Conservation (phyloP, 2,329 filamentous ascomycete genomes). For the Ustulina deusta region DNA sequence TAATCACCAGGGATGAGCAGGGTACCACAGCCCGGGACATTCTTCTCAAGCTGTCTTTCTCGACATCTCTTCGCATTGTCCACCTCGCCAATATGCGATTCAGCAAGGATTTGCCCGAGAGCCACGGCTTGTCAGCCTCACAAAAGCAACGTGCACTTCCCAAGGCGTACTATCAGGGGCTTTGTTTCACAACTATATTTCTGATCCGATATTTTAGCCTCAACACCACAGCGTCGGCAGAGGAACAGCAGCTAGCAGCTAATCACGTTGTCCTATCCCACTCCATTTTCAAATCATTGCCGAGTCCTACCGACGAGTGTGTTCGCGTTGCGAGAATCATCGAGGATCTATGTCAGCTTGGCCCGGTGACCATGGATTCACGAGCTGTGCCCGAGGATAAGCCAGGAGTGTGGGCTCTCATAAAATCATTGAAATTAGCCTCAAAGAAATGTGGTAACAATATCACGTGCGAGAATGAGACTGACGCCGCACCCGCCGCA, state of each 20-base stretch:
- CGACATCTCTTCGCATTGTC: slow-evolving; percentile 47
- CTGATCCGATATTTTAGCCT: slow-evolving; percentile 49
- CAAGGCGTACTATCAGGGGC: slow-evolving; percentile 47
- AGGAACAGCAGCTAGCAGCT: slow-evolving; percentile 49
- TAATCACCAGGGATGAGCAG: slow-evolving; percentile 43
- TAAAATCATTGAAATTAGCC: slow-evolving; percentile 43
- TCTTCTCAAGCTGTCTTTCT: slow-evolving; percentile 46
- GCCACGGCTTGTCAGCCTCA: slow-evolving; percentile 29
- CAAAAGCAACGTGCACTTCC: slow-evolving; percentile 42
- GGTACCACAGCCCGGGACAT: slow-evolving; percentile 44
- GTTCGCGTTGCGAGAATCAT: slow-evolving; percentile 45
- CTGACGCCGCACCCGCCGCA: neutral
- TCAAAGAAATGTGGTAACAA: slow-evolving; percentile 26
- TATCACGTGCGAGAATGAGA: neutral
- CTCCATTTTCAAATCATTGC: slow-evolving; percentile 46
- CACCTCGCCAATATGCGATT: slow-evolving; percentile 44
- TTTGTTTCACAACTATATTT: slow-evolving; percentile 51
- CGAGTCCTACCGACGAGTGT: slow-evolving; percentile 44
- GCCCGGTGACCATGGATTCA: slow-evolving; percentile 40
- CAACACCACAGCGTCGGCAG: slow-evolving; percentile 42
- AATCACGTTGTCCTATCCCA: slow-evolving; percentile 48
- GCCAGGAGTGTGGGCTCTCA: slow-evolving; percentile 46
- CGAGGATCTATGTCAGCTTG: slow-evolving; percentile 47
- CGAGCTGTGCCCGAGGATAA: slow-evolving; percentile 41
- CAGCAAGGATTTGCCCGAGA: slow-evolving; percentile 34